Evolutionary conservation across 176 grass and related monocot species (phyloP), one percentile per base, ranked within the genome.

Genomic region (Themeda triandra): DNA sequence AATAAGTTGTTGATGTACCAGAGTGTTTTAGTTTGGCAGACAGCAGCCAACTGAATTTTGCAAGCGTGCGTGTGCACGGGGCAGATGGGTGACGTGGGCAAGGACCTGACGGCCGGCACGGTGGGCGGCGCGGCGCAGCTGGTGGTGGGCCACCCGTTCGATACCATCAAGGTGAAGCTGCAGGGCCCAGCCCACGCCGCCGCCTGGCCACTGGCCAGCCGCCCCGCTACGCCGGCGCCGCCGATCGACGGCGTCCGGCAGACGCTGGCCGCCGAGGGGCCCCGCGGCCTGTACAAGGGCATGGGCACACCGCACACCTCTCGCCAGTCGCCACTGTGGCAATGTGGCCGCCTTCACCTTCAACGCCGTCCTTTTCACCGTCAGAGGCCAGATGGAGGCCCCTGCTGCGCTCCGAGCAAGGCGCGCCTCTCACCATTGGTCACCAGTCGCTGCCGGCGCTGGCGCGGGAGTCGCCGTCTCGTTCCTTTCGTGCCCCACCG

Each of bases 81-180:
- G 63, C 73, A 97, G 92, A 97, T 97, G 95, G 89, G 73, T 19
- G 95, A 97, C 85, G 90, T 84, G 8, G 90, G 78, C 68, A 97
- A 97, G 90, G 95, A 97, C 90, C 78, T 97, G 70, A 83, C 92
- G 58, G 88, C 92, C 62, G 95, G 92, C 64, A 94, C 95, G 35
- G 86, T 97, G 35, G 92, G 95, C 9, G 92, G 95, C 49, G 90
- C 88, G 24, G 95, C 90, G 13, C 90, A 92, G 87, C 83, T 97
- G 29, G 76, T 97, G 14, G 92, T 92, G 4, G 92, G 95, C 70
- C 92, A 97, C 85, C 95, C 95, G 29, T 97, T 97, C 73, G 95
- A 97, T 81, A 94, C 95, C 46, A 92, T 94, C 85, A 92, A 94
- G 86, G 92, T 97, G 37, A 97, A 97, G 91, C 95, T 97, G 31